Evolutionary conservation across 1,139 yeast genomes (phyloP), one percentile per base, ranked within the genome.

Genomic region (Yamadazyma kanchanaburiensis): DNA sequence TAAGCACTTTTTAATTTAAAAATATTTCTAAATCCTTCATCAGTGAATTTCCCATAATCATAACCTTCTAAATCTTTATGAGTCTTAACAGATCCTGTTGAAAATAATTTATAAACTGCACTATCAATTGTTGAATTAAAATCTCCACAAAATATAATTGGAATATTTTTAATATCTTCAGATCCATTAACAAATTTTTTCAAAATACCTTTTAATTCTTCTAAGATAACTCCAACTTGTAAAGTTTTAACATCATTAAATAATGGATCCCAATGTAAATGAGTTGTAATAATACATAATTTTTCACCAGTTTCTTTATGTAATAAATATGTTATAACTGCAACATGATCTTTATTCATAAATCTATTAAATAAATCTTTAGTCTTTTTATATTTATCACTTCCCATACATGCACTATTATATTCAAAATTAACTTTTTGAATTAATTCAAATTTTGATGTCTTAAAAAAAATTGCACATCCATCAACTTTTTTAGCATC

Each of bases 191-290:
- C 67, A 40, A 53, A 58, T 46, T 74, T 79, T 49, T 74, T 74
- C 31, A 77, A 59, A 25, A 81, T 57, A 3, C 61, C 62, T 51
- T 87, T 94, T 48, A 91, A 61, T 57, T 91, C 96, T 51, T 91
- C 97, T 52, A 94, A 64, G 42, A 94, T 65, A 27, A 91, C 81
- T 27, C 96, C 96, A 33, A 86, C 91, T 65, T 94, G 98, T 59
- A 94, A 82, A 6, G 96, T 77, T 59, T 94, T 94, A 37, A 94
- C 99, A 62, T 94, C 99, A 53, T 87, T 86, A 54, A 80, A 86
- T 28, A 87, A 88, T 7, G 98, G 98, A 62, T 91, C 97, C 97
- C 98, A 94, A 57, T 89, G 96, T 56, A 91, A 76, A 69, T 94
- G 99, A 0, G 98, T 89, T 48, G 89, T 91, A 3, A 84, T 88